A percentile compares a stretch with the other conserved stretches of the same genome.
Evolutionary conservation across 2,329 filamentous ascomycete genomes (phyloP).

Genomic region (Exophiala alcalophila): DNA sequence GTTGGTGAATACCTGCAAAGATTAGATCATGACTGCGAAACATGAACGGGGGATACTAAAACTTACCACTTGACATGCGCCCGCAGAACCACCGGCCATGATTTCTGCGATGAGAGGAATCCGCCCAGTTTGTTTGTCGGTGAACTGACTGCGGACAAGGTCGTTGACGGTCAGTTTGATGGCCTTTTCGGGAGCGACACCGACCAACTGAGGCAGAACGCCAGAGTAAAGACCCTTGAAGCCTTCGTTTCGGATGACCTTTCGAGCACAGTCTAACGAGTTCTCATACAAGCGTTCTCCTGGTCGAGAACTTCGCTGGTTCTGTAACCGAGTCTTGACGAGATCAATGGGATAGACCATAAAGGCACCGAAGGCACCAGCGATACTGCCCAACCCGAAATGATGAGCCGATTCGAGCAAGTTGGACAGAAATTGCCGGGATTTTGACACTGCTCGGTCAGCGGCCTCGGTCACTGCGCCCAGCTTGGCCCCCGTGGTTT

Average conservation of each 20-base stretch:
- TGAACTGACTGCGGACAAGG: conserved; percentile 73
- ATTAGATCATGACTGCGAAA: conserved; percentile 18
- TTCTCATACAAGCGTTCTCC: conserved; percentile 94
- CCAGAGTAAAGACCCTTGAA: conserved; percentile 88
- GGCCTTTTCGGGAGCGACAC: conserved; percentile 98
- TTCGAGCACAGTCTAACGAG: conserved; percentile 89
- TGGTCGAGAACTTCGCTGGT: conserved; percentile 78
- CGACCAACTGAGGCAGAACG: conserved; percentile 89
- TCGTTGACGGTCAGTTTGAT: conserved; percentile 99
- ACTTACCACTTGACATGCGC: conserved; percentile 93
- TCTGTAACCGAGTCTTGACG: conserved; percentile 98
- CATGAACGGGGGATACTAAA: conserved; percentile 14
- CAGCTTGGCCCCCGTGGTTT: conserved; percentile 57
- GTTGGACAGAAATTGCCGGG: conserved; percentile 59
- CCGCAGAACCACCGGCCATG: conserved; percentile 81
- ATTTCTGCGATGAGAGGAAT: conserved; percentile 73
- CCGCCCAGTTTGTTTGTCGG: conserved; percentile 67
- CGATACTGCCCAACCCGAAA: conserved; percentile 83
- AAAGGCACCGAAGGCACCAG: conserved; percentile 95
- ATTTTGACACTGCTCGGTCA: conserved; percentile 54
- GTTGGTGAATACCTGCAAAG: conserved; percentile 81
- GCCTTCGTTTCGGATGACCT: conserved; percentile 91
- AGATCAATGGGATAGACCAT: conserved; percentile 99
- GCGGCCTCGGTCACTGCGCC: conserved; percentile 39
- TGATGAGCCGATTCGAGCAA: conserved; percentile 79